Evolutionary conservation across 2,329 filamentous ascomycete genomes (phyloP).

Genomic region (Botrytis porri): DNA sequence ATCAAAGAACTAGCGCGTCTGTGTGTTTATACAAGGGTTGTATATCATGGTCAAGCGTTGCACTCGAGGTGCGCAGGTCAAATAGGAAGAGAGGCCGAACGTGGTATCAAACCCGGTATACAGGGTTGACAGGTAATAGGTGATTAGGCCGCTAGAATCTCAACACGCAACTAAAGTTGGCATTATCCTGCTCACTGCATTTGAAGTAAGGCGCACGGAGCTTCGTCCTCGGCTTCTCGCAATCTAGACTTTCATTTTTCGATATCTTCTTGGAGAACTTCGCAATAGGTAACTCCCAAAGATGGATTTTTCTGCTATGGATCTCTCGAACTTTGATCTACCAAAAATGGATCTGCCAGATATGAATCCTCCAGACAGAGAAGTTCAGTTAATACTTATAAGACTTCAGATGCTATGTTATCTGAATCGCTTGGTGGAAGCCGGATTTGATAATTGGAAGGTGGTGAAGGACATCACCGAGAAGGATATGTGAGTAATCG

Average conservation of each 20-base stretch:
- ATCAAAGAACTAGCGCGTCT: neutral
- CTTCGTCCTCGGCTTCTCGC: neutral
- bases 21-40: no score
- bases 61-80: neutral
- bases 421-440: neutral
- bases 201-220: neutral
- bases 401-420: slow-evolving; percentile 12
- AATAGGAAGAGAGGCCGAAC: neutral
- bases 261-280: neutral
- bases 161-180: neutral
- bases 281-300: neutral
- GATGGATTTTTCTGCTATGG: neutral
- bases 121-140: no score
- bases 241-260: neutral
- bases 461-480: slow-evolving; percentile 18
- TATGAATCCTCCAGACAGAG: neutral
- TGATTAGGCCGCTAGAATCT: neutral
- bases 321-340: neutral
- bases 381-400: neutral
- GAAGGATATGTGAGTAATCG: slow-evolving; percentile 13
- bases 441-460: slow-evolving; percentile 15
- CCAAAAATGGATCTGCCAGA: neutral
- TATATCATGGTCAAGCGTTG: neutral
- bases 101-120: neutral
- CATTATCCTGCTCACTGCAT: neutral